phyloP scores from a whole-genome alignment of 305 asterid species.

The Solanum hybrid region DNA sequence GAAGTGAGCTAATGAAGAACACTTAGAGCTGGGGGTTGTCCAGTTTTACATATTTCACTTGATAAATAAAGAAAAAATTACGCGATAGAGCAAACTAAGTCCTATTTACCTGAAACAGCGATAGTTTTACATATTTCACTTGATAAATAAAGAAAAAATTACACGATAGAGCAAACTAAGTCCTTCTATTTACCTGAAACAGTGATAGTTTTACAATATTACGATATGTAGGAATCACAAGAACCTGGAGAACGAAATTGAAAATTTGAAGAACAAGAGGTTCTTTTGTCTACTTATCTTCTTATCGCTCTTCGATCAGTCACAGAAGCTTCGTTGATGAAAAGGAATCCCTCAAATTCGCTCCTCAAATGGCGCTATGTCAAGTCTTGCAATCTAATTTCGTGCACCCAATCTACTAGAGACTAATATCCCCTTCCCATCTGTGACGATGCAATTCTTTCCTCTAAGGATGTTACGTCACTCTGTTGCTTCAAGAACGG shows the following conservation, averaged over 20 bases:
- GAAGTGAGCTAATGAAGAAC: too few relatives aligned
- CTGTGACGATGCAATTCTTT: conserved; percentile 10
- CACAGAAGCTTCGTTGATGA: not conserved
- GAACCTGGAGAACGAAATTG: not conserved
- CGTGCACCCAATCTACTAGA: not conserved
- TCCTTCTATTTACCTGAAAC: not conserved
- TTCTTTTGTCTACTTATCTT: not conserved
- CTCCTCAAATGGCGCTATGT: conserved; percentile 18
- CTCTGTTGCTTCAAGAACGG: conserved; percentile 6
- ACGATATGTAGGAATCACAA: not conserved
- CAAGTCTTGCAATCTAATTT: conserved; percentile 12
- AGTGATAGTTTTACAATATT: not conserved
- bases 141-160: too few relatives aligned
- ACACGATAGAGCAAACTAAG: not conserved
- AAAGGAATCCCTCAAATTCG: conserved; percentile 14
- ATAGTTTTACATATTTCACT: not conserved
- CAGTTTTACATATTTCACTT: not conserved
- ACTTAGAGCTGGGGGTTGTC: not conserved
- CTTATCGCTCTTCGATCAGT: not conserved
- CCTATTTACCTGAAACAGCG: not conserved
- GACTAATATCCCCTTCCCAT: conserved; percentile 2
- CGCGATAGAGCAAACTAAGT: not conserved
- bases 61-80: too few relatives aligned
- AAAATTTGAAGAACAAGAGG: not conserved
- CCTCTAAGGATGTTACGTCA: conserved; percentile 16